phyloP scores from a whole-genome alignment of 164 flowering plant genomes.

The Kalanchoe fedtschenkoi region DNA sequence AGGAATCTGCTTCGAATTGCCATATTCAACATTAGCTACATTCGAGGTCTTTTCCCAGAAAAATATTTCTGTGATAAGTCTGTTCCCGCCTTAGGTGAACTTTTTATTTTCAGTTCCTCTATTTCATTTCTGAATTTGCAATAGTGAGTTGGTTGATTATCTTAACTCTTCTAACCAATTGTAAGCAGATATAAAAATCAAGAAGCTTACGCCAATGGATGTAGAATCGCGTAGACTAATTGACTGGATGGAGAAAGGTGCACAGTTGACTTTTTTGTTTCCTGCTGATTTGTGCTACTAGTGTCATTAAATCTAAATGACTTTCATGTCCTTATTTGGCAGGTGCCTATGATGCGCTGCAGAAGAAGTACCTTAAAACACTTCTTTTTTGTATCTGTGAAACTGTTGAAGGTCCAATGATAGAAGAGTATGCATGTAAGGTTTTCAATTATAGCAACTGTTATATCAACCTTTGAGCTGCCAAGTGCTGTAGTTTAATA shows the following conservation, averaged over 20 bases:
- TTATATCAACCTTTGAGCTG: not conserved
- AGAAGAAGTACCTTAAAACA: constrained; percentile 76
- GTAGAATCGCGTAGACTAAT: constrained; percentile 84
- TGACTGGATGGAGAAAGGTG: constrained; percentile 98
- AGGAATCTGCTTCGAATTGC: constrained; percentile 90
- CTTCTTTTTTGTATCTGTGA: constrained; percentile 86
- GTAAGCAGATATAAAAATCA: constrained; percentile 79
- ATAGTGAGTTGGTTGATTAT: not conserved
- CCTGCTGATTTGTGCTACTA: not conserved
- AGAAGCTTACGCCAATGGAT: constrained; percentile 94
- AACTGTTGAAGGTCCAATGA: constrained; percentile 69
- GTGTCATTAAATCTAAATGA: not conserved
- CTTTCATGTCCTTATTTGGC: not conserved
- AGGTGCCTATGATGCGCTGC: constrained; percentile 94
- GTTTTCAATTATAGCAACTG: not conserved
- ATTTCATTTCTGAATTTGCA: not conserved
- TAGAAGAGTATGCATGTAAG: constrained; percentile 92
- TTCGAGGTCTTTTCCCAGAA: constrained; percentile 92
- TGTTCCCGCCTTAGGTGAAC: constrained; percentile 82
- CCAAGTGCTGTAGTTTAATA: not conserved
- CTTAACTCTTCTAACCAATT: not conserved
- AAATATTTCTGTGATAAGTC: constrained; percentile 86
- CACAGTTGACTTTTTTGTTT: not conserved
- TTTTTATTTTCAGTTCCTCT: not conserved
- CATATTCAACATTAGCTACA: constrained; percentile 89